A percentile compares a stretch with the other conserved stretches of the same genome.
Conservation (phyloP, 1,139 yeast species). For the Pneumocystis oryctolagi region DNA sequence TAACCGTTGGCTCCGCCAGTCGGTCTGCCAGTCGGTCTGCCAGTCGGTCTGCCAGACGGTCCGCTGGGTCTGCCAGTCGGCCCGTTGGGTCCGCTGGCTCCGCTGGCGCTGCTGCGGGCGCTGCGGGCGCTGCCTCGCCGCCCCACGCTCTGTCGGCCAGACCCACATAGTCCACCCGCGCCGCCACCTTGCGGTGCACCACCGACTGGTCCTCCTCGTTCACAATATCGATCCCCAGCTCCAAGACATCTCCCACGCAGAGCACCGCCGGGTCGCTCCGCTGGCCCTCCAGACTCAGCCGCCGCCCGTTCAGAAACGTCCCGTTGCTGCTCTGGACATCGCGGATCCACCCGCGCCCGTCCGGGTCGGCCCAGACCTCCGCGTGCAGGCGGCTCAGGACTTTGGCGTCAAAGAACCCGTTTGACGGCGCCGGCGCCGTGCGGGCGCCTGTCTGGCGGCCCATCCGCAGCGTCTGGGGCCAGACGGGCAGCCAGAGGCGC, state of each 20-base stretch:
- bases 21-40: too few species aligned
- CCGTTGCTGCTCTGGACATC: conserved; percentile 91
- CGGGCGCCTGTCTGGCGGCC: conserved; percentile 77
- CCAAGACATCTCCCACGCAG: conserved; percentile 61
- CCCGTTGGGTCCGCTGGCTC: too few species aligned
- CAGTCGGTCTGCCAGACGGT: too few species aligned
- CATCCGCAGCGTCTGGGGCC: conserved; percentile 69
- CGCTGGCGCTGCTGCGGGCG: too few species aligned
- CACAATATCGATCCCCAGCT: background rate
- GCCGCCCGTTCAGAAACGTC: conserved; percentile 67
- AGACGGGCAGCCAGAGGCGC: conserved; percentile 60
- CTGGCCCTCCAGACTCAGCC: conserved; percentile 45
- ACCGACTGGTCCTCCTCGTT: conserved; percentile 14
- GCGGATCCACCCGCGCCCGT: conserved; percentile 57
- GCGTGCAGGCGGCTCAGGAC: conserved; percentile 92
- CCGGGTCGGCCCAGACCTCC: conserved; percentile 59
- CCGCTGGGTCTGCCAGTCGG: too few species aligned
- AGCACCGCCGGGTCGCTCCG: conserved; percentile 44
- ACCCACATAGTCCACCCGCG: conserved; percentile 15
- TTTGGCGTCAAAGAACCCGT: conserved; percentile 88
- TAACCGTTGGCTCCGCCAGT: too few species aligned
- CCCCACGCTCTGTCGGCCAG: background rate
- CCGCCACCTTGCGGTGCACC: conserved; percentile 16
- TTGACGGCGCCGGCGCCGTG: conserved; percentile 58
- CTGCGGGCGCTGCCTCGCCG: too few species aligned